phyloP scores from a whole-genome alignment of 2,329 filamentous ascomycete genomes.

The Colletotrichum destructivum region DNA sequence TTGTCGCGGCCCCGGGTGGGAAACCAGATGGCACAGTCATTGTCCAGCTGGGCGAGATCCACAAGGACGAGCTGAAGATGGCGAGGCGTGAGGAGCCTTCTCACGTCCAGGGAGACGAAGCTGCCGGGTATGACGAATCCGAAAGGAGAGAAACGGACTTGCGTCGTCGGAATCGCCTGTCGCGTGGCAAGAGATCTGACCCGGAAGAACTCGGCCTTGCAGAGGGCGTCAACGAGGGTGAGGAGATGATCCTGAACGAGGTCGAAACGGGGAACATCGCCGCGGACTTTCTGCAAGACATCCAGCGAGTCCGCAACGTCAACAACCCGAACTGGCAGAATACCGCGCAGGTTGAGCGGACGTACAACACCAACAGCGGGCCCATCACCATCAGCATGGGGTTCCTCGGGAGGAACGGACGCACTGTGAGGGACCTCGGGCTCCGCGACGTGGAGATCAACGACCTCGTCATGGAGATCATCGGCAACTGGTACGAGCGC shows the following conservation, averaged over 20 bases:
- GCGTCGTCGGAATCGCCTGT: too few species aligned
- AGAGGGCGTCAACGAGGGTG: not conserved
- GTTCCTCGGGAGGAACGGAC: not conserved
- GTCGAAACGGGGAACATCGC: not conserved
- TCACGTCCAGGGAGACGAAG: not conserved
- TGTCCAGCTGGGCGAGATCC: not conserved
- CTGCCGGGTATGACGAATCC: not conserved
- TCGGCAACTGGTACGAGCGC: not conserved
- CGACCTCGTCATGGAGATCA: not conserved
- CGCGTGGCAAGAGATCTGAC: too few species aligned
- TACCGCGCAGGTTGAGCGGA: not conserved
- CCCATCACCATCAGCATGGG: not conserved
- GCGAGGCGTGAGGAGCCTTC: not conserved
- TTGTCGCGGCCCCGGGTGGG: not conserved
- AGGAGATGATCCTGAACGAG: not conserved
- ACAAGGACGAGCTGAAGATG: not conserved
- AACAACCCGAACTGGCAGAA: not conserved
- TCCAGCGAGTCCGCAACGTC: not conserved
- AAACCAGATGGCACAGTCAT: not conserved
- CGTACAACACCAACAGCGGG: not conserved
- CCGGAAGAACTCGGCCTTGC: not conserved
- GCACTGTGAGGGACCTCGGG: not conserved
- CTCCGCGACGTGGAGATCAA: not conserved
- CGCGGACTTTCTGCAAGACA: not conserved
- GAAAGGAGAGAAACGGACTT: too few species aligned